Conservation (phyloP, 805 yeast genomes). For the Yarrowia yakushimensis region DNA sequence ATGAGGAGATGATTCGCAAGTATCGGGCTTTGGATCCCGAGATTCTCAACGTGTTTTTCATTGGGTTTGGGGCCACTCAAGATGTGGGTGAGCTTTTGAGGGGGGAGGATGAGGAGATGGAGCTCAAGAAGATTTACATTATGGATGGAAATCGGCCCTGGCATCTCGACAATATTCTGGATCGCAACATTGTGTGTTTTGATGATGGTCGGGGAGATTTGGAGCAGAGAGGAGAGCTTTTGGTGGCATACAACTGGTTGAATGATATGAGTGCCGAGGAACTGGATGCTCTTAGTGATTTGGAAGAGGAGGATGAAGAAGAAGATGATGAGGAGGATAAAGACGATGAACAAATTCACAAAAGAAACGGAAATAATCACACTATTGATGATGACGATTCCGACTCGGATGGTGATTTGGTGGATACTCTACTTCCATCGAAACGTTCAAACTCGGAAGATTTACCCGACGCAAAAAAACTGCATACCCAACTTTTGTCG, state of each 20-base stretch:
- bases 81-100: conserved; percentile 64
- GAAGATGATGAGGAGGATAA: conserved; percentile 25
- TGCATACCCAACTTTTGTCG: conserved; percentile 28
- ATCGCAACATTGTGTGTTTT: conserved; percentile 67
- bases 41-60: conserved; percentile 66
- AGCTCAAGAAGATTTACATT: conserved; percentile 62
- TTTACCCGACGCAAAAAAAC: not conserved
- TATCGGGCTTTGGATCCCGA: conserved; percentile 66
- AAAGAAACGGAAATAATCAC: not conserved
- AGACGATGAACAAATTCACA: not conserved
- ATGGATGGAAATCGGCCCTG: conserved; percentile 95
- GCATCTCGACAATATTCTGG: conserved; percentile 88
- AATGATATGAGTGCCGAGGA: conserved; percentile 30
- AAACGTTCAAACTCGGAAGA: conserved; percentile 24
- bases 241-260: conserved; percentile 12
- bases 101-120: conserved; percentile 32
- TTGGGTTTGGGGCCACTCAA: conserved; percentile 93
- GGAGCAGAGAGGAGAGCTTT: not conserved
- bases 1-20: conserved; percentile 63
- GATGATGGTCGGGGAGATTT: conserved; percentile 66
- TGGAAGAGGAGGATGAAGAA: conserved; percentile 28
- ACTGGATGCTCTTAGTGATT: conserved; percentile 18
- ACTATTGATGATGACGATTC: not conserved
- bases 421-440: conserved; percentile 20
- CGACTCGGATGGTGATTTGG: conserved; percentile 27